A percentile compares a stretch with the other conserved stretches of the same genome.
Evolutionary conservation across 257 asterid genomes (phyloP).

Genomic region (Anisodus acutangulus): DNA sequence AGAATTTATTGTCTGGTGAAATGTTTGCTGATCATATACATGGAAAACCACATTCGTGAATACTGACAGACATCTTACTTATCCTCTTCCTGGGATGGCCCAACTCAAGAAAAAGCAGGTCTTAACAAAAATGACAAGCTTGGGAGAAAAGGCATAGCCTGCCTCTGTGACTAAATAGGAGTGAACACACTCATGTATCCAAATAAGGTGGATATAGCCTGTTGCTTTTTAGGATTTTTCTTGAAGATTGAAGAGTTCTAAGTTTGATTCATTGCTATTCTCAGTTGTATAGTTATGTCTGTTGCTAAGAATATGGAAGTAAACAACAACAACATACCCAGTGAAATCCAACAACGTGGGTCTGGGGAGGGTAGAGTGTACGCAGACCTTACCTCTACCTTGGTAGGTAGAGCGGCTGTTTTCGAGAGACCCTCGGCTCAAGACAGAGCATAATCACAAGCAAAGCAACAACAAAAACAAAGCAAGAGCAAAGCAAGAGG

Average conservation of each 20-base stretch:
- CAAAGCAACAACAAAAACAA: no score
- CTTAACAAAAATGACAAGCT: neutral
- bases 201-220: neutral
- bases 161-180: conserved; percentile 5
- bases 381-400: no score
- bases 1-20: neutral
- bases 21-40: neutral
- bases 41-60: neutral
- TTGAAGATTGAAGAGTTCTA: neutral
- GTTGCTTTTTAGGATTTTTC: neutral
- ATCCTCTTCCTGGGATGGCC: neutral
- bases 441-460: no score
- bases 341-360: no score
- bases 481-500: no score
- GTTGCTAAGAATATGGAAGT: neutral
- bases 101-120: neutral
- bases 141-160: neutral
- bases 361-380: no score
- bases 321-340: no score
- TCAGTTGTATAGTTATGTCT: neutral
- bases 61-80: neutral
- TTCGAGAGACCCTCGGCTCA: no score
- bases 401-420: no score
- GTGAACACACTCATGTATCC: neutral
- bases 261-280: neutral